Conservation (phyloP, 2,329 filamentous ascomycete species). For the Rhinocladiella mackenziei region DNA sequence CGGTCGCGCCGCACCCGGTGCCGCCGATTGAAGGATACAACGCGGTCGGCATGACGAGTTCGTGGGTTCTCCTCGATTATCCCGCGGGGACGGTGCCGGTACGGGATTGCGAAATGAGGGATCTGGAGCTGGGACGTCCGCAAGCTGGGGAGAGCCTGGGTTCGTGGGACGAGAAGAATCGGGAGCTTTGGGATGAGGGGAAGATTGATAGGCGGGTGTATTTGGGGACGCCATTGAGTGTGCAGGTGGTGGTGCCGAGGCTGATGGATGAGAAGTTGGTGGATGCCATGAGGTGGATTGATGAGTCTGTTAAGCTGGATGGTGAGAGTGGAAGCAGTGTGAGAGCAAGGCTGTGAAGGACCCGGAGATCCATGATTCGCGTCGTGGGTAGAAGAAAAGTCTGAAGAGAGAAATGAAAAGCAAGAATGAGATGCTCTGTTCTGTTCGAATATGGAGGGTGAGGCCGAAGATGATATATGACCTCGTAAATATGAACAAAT, state of each 20-base stretch:
- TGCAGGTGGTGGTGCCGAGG: constrained; percentile 56
- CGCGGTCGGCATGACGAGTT: constrained; percentile 58
- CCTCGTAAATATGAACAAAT: too few relatives aligned
- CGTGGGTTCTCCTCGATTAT: constrained; percentile 61
- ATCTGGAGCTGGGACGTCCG: constrained; percentile 49
- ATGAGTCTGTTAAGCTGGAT: constrained; percentile 39
- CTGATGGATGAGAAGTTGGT: constrained; percentile 53
- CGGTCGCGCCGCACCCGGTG: constrained; percentile 61
- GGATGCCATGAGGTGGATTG: constrained; percentile 52
- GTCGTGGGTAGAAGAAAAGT: too few relatives aligned
- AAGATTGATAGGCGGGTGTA: constrained; percentile 53
- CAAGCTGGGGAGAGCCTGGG: constrained; percentile 43
- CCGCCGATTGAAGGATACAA: constrained; percentile 61
- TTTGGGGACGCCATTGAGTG: constrained; percentile 51
- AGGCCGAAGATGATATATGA: too few relatives aligned
- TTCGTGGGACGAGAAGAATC: constrained; percentile 59
- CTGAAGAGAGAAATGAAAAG: too few relatives aligned
- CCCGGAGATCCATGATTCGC: too few relatives aligned
- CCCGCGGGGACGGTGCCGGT: constrained; percentile 57
- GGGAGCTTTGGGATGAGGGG: constrained; percentile 53
- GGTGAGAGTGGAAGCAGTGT: not conserved
- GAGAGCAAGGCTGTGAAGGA: constrained; percentile 14
- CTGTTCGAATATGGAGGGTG: too few relatives aligned
- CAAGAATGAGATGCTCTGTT: too few relatives aligned
- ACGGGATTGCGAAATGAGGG: constrained; percentile 45